A percentile compares a stretch with the other conserved stretches of the same genome.
Evolutionary conservation across 225 moss, liverwort and hornwort genomes (phyloP).

Genomic region (Polytrichum commune): DNA sequence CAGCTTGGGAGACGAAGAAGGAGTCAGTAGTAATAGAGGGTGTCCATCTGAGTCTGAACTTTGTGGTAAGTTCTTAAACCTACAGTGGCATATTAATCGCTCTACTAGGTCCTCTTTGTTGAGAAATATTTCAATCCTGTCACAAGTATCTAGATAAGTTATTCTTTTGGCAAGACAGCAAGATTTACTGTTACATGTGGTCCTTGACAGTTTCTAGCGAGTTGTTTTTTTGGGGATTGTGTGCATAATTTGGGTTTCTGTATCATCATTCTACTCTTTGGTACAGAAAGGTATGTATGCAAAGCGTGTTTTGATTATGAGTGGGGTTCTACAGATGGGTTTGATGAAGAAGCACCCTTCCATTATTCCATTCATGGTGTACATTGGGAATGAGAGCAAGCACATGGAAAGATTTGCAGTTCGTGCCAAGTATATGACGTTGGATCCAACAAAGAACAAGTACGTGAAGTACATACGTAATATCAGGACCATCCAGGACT

Average conservation of each 20-base stretch:
- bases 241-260: no score
- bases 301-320: neutral
- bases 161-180: no score
- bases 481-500: slow-evolving; percentile 96
- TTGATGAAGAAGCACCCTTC: slow-evolving; percentile 99
- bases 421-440: slow-evolving; percentile 97
- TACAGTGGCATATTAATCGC: neutral
- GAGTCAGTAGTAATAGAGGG: slow-evolving; percentile 98
- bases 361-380: slow-evolving; percentile 93
- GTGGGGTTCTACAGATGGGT: slow-evolving; percentile 60
- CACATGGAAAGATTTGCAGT: slow-evolving; percentile 97
- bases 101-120: neutral
- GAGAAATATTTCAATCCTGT: no score
- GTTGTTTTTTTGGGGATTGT: no score
- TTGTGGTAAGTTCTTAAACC: slow-evolving; percentile 57
- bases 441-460: slow-evolving; percentile 93
- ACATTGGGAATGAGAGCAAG: slow-evolving; percentile 89
- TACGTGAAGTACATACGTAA: slow-evolving; percentile 99
- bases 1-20: slow-evolving; percentile 85
- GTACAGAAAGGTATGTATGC: no score
- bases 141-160: no score
- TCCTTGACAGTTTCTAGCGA: no score
- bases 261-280: no score
- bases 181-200: no score
- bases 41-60: slow-evolving; percentile 94